Conservation (phyloP, 768 basidiomycete genomes). For the Phanerochaete sordida region DNA sequence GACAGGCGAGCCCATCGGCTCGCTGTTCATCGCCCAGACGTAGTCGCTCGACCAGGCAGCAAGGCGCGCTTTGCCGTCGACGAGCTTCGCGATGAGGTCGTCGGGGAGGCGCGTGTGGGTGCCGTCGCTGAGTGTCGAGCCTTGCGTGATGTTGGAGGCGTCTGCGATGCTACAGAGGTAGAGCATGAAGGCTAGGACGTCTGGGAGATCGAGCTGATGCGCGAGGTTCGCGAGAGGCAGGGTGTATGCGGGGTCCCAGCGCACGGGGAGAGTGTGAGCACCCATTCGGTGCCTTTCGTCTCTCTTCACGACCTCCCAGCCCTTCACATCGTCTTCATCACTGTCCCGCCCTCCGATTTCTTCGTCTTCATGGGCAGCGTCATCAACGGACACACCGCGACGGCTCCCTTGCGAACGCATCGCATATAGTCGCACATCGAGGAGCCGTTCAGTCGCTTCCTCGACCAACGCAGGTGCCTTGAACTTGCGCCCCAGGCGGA, state of each 20-base stretch:
- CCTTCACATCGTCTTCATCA: background rate
- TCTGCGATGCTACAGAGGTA: background rate
- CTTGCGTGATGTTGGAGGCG: background rate
- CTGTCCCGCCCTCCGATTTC: background rate
- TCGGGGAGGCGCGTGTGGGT: background rate
- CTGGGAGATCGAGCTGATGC: background rate
- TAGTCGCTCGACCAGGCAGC: background rate
- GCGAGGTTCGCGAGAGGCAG: background rate
- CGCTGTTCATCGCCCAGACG: background rate
- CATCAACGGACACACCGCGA: background rate
- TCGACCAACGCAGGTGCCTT: background rate
- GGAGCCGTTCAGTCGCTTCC: background rate
- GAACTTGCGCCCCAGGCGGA: background rate
- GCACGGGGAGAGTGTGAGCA: background rate
- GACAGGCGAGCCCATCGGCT: background rate
- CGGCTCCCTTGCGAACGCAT: background rate
- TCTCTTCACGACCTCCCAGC: background rate
- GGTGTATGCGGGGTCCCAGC: background rate
- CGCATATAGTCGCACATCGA: background rate
- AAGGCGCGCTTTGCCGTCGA: background rate
- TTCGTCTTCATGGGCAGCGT: background rate
- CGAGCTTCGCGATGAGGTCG: background rate
- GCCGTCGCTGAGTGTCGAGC: background rate
- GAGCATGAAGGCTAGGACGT: background rate
- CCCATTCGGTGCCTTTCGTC: background rate